Percentiles rank a stretch among this genome's conserved stretches.
Conservation (phyloP, 1,284 basidiomycete species). For the Sanghuangporus weigelae region DNA sequence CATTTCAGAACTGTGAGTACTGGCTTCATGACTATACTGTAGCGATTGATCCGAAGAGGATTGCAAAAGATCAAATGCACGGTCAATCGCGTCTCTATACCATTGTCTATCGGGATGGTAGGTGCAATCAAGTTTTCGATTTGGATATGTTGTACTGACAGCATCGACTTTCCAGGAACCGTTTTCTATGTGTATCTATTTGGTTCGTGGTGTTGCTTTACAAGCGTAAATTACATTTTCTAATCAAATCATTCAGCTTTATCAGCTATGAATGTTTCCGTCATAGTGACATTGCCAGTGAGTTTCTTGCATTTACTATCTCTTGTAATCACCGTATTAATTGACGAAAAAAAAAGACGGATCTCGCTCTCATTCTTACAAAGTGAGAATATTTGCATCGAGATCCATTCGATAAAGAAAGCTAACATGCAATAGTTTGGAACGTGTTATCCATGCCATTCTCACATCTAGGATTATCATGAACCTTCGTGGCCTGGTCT, state of each 20-base stretch:
- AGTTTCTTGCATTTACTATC: background rate
- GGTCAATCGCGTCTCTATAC: background rate
- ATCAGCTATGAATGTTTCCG: background rate
- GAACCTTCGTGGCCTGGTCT: background rate
- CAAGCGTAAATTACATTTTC: background rate
- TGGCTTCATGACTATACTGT: background rate
- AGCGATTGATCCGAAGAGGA: background rate
- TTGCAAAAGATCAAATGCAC: background rate
- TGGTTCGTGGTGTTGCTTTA: background rate
- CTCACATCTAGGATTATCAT: background rate
- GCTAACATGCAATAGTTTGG: background rate
- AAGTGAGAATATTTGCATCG: background rate
- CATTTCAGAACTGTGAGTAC: background rate
- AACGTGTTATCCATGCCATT: background rate
- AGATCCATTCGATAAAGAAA: background rate
- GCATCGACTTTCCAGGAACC: background rate
- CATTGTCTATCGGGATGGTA: constrained; percentile 7
- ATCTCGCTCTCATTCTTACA: background rate
- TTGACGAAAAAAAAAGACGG: background rate
- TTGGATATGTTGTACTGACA: background rate
- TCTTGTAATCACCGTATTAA: background rate
- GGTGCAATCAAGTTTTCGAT: background rate
- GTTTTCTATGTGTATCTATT: constrained; percentile 2
- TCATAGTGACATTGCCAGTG: background rate
- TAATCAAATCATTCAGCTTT: background rate